Evolutionary conservation across 2,329 filamentous ascomycete species (phyloP), one percentile per base, ranked within the genome.

Genomic region (Capronia epimyces): DNA sequence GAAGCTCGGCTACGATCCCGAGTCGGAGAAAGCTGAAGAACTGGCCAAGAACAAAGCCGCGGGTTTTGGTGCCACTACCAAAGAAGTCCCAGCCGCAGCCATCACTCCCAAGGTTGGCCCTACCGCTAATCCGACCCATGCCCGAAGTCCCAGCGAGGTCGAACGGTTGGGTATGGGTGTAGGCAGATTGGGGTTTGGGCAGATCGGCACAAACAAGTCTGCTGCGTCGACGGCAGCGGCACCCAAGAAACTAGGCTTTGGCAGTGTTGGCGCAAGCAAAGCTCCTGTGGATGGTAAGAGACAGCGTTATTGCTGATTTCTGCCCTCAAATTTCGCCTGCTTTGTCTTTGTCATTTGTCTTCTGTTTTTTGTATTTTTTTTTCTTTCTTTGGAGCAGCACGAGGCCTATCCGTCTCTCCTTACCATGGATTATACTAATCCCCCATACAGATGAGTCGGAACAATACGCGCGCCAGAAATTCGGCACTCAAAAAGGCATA

Each of bases 1-100:
- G 67, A 95, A 95, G 72, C 76, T 98, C 18, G 93, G 93, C 32
- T 98, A 98, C 65, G 89, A 98, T 63, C 89, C 90, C 1, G 86
- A 96, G 57, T 90, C 89, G 16, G 91, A 95, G 69, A 79, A 79
- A 60, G 78, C 70, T 5, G 69, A 71, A 56, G 62, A 65, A 9
- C 62, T 65, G 20, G 60, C 68, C 6, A 70, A 69, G 53, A 66
- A 63, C 13, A 67, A 68, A 48, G 59, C 65, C 16, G 59, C 64
- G 3, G 57, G 65, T 3, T 67, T 65, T 22, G 58, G 63, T 10
- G 62, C 75, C 10, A 75, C 53, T 10, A 45, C 52, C 6, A 58
- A 80, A 49, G 76, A 80, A 52, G 72, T 86, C 18, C 87, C 91
- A 1, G 86, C 86, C 1, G 87, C 90, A 0, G 75, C 88, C 43